phyloP scores from a whole-genome alignment of 805 yeast species.

The Wickerhamiella alocasiicola region DNA sequence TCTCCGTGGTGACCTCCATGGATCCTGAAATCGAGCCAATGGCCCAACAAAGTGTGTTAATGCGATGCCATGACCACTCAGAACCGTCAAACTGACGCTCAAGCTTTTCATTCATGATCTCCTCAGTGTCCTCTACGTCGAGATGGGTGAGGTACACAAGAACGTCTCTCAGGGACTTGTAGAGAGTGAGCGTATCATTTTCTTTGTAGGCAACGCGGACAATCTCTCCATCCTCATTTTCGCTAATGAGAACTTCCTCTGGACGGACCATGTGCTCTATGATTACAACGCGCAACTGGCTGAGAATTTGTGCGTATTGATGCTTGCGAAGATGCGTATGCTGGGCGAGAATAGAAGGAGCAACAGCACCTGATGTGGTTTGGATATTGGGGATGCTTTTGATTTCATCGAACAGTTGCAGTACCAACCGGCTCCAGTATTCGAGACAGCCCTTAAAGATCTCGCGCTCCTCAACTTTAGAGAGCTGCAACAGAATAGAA shows the following conservation, averaged over 20 bases:
- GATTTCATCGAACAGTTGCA: constrained; percentile 70
- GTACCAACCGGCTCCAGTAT: constrained; percentile 85
- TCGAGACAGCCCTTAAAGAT: constrained; percentile 90
- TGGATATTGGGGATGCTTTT: constrained; percentile 56
- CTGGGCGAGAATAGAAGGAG: constrained; percentile 64
- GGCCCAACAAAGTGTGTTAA: constrained; percentile 98
- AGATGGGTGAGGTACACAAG: constrained; percentile 90
- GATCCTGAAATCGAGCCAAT: constrained; percentile 98
- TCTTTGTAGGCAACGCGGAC: constrained; percentile 95
- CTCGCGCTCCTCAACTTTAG: constrained; percentile 90
- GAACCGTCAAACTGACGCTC: constrained; percentile 88
- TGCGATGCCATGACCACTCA: constrained; percentile 99
- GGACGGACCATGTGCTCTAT: constrained; percentile 98
- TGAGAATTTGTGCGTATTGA: constrained; percentile 61
- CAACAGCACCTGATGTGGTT: constrained; percentile 61
- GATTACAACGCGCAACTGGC: constrained; percentile 79
- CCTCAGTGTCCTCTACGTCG: constrained; percentile 87
- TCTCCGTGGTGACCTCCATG: constrained; percentile 94
- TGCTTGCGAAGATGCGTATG: constrained; percentile 71
- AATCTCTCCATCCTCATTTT: constrained; percentile 97
- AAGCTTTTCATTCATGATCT: constrained; percentile 82
- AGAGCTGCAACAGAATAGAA: constrained; percentile 67
- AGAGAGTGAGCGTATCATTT: constrained; percentile 89
- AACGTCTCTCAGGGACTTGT: constrained; percentile 92
- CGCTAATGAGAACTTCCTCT: constrained; percentile 92